phyloP scores from a whole-genome alignment of 225 moss, liverwort and hornwort species.

The Takakia lepidozioides region DNA sequence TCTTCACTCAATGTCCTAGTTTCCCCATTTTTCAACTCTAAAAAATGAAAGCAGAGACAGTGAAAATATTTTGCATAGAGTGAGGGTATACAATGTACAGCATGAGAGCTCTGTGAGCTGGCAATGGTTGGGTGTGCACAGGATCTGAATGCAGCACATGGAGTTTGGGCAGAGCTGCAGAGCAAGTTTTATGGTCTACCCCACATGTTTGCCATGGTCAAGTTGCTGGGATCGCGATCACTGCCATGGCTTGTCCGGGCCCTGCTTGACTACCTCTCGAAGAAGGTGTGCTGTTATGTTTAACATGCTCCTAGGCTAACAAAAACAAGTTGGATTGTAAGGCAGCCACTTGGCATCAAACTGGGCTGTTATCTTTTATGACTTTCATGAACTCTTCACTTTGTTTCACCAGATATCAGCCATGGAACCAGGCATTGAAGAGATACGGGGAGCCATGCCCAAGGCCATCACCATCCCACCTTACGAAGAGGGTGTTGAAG shows the following conservation, averaged over 20 bases:
- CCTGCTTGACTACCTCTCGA: constrained; percentile 77
- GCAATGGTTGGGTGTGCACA: constrained; percentile 18
- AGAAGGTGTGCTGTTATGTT: constrained; percentile 69
- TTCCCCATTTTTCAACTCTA: no score
- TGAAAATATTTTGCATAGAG: constrained; percentile 1
- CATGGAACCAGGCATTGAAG: constrained; percentile 78
- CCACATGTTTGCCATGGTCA: constrained; percentile 85
- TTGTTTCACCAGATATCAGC: constrained; percentile 47
- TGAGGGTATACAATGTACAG: neutral
- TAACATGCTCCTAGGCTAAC: no score
- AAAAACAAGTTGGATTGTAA: no score
- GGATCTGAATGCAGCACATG: constrained; percentile 81
- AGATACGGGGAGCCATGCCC: constrained; percentile 64
- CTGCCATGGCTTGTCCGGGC: constrained; percentile 95
- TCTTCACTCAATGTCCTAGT: no score
- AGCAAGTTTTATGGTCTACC: constrained; percentile 90
- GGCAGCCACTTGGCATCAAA: no score
- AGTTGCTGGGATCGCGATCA: constrained; percentile 83
- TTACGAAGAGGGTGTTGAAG: constrained; percentile 82
- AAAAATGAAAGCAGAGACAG: neutral
- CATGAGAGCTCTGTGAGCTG: no score
- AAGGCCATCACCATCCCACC: constrained; percentile 74
- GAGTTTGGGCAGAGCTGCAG: constrained; percentile 73
- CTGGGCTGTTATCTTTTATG: no score
- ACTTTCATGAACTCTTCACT: no score